Evolutionary conservation across 805 yeast genomes (phyloP).

Genomic region (Metschnikowia shivogae): DNA sequence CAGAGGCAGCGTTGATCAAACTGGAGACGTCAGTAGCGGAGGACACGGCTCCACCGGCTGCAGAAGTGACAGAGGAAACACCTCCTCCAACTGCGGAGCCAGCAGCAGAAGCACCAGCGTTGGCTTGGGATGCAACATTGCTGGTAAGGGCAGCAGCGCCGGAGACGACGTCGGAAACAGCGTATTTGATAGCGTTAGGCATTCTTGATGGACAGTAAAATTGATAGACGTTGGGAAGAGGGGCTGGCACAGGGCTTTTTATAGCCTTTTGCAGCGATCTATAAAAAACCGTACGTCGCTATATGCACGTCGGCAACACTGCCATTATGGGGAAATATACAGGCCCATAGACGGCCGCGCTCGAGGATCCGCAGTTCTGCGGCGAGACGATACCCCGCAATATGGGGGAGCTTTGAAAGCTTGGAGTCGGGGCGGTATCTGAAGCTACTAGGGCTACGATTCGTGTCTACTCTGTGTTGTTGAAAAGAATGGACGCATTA

Average conservation of each 20-base stretch:
- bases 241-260: not conserved
- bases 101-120: not conserved
- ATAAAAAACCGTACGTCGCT: not conserved
- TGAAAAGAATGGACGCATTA: too few relatives aligned
- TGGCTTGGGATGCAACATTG: slow-evolving; percentile 6
- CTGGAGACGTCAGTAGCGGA: slow-evolving; percentile 13
- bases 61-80: slow-evolving; percentile 10
- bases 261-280: not conserved
- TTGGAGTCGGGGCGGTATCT: too few relatives aligned
- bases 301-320: slow-evolving; percentile 1
- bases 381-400: too few relatives aligned
- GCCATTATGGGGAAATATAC: slow-evolving; percentile 1
- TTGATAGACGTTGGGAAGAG: not conserved
- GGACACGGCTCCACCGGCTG: slow-evolving; percentile 14
- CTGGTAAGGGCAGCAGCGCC: slow-evolving; percentile 5
- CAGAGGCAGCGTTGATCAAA: slow-evolving; percentile 5
- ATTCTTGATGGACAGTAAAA: slow-evolving; percentile 3
- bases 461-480: too few relatives aligned
- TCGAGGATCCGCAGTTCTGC: too few relatives aligned
- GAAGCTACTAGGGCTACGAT: too few relatives aligned
- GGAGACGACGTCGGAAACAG: slow-evolving; percentile 16
- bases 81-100: slow-evolving; percentile 12
- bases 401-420: not conserved
- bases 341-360: not conserved
- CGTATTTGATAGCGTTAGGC: slow-evolving; percentile 29